These are phyloP conservation scores for Beauveria sp. DNA, from an alignment of 2,329 filamentous ascomycete genomes.

Conservation along the genomic window DNA sequence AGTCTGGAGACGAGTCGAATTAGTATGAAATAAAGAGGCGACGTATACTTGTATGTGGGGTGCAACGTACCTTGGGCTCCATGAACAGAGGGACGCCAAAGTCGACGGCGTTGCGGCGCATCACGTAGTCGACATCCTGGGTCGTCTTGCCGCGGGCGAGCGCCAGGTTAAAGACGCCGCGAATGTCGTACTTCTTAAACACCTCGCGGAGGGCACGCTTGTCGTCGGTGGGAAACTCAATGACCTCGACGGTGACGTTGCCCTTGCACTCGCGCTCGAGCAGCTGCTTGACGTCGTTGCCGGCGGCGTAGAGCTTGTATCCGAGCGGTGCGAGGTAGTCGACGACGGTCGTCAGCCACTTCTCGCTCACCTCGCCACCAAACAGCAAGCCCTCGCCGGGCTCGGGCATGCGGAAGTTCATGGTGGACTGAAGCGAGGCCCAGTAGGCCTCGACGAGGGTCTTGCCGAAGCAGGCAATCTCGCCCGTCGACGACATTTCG, in stretches of 20 bases:
- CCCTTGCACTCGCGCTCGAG: constrained; percentile 65
- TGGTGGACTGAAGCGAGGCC: constrained; percentile 89
- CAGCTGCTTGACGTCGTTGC: constrained; percentile 71
- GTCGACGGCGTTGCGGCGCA: constrained; percentile 96
- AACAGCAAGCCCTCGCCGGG: constrained; percentile 93
- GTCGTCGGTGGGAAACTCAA: constrained; percentile 94
- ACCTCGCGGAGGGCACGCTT: constrained; percentile 92
- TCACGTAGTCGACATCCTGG: constrained; percentile 92
- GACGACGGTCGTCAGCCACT: constrained; percentile 69
- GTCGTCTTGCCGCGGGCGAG: constrained; percentile 74
- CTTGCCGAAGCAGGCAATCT: constrained; percentile 98
- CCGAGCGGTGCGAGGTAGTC: constrained; percentile 82
- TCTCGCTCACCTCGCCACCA: constrained; percentile 69
- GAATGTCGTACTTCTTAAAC: constrained; percentile 94
- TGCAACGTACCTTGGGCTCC: constrained; percentile 78
- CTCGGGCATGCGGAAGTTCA: constrained; percentile 98
- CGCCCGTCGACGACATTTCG: constrained; percentile 93
- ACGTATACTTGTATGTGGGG: neutral
- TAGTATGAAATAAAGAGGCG: neutral
- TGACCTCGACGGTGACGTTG: constrained; percentile 70
- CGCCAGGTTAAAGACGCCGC: constrained; percentile 91
- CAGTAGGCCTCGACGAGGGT: constrained; percentile 95
- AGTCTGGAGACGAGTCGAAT: constrained; percentile 52
- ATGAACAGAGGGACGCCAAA: constrained; percentile 97
- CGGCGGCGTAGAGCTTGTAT: constrained; percentile 90